Evolutionary conservation across 306 rosid genomes (phyloP).

Genomic region (Malus orientalis): DNA sequence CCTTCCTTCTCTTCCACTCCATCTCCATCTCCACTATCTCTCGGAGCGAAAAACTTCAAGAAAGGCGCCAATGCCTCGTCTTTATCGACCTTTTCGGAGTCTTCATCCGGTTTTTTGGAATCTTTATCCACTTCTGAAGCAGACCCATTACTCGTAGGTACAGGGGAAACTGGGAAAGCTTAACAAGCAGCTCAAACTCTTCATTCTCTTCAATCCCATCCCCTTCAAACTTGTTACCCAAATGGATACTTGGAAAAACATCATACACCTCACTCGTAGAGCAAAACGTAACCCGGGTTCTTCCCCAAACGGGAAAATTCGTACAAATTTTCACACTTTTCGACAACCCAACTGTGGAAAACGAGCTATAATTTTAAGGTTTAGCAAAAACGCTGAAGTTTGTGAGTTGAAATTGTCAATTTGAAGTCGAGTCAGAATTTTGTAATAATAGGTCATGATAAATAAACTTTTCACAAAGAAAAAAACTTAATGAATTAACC

Average conservation of each 20-base stretch:
- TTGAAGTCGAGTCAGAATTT: neutral
- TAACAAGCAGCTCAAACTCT: conserved; percentile 59
- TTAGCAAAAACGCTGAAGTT: conserved; percentile 7
- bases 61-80: conserved; percentile 70
- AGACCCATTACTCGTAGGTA: conserved; percentile 27
- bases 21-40: conserved; percentile 35
- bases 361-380: conserved; percentile 12
- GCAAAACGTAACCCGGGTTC: conserved; percentile 42
- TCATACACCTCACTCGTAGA: conserved; percentile 46
- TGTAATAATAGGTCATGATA: too few relatives aligned
- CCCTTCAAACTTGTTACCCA: conserved; percentile 27
- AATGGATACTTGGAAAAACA: conserved; percentile 47
- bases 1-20: conserved; percentile 30
- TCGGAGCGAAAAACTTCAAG: conserved; percentile 66
- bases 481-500: too few relatives aligned
- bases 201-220: conserved; percentile 40
- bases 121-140: conserved; percentile 35
- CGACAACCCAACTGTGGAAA: conserved; percentile 24
- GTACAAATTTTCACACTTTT: conserved; percentile 14
- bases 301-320: conserved; percentile 29
- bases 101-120: conserved; percentile 23
- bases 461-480: too few relatives aligned
- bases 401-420: conserved; percentile 11
- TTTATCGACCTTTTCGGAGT: conserved; percentile 23
- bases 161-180: conserved; percentile 45